Evolutionary conservation across 345 rosid genomes (phyloP).

Genomic region (Corchorus olitorius): DNA sequence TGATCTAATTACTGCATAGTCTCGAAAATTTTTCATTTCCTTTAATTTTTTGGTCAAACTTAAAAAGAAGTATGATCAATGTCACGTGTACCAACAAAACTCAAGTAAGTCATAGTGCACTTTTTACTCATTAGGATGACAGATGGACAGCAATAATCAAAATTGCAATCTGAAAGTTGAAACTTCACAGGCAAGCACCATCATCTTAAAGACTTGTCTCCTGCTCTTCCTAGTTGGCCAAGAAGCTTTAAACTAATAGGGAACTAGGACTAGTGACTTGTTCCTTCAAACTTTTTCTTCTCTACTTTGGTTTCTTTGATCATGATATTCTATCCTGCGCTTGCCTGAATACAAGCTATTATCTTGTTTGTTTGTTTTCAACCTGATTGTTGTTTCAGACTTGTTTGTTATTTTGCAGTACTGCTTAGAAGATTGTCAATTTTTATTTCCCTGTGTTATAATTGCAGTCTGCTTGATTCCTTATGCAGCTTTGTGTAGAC

Average conservation of each 20-base stretch:
- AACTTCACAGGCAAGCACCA: too few relatives aligned
- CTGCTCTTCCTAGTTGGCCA: neutral
- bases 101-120: neutral
- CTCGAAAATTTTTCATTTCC: neutral
- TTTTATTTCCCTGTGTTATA: neutral
- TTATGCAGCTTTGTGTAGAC: neutral
- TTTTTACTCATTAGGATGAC: too few relatives aligned
- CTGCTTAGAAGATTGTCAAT: neutral
- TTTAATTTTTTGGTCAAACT: neutral
- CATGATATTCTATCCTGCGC: neutral
- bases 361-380: too few relatives aligned
- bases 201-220: neutral
- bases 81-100: neutral
- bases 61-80: neutral
- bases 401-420: neutral
- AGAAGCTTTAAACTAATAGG: too few relatives aligned
- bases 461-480: neutral
- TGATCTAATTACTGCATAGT: neutral
- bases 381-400: neutral
- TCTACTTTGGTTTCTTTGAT: too few relatives aligned
- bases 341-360: constrained; percentile 3
- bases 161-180: too few relatives aligned
- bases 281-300: too few relatives aligned
- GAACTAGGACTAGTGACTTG: neutral
- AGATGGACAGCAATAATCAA: too few relatives aligned